Evolutionary conservation across 2,329 filamentous ascomycete genomes (phyloP).

Genomic region (Fusarium tupiense): DNA sequence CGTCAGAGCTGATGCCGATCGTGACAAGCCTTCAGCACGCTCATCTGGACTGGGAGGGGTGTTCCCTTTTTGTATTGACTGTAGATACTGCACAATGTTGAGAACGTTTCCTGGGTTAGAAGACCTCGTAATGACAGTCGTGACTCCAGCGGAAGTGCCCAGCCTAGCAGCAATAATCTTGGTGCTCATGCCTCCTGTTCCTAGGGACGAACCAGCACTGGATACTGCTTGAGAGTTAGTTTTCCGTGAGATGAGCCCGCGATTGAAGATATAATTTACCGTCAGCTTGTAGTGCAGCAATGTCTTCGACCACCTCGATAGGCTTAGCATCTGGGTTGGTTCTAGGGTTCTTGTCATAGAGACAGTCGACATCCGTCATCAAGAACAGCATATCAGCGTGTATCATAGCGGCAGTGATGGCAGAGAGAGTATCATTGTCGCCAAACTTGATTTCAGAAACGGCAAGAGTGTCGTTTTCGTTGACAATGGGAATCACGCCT

Average conservation of each 20-base stretch:
- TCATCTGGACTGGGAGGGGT: constrained; percentile 40
- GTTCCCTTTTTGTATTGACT: constrained; percentile 26
- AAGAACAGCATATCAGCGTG: constrained; percentile 96
- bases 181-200: constrained; percentile 96
- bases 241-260: background rate
- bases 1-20: constrained; percentile 55
- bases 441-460: constrained; percentile 99
- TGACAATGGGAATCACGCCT: constrained; percentile 98
- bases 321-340: constrained; percentile 84
- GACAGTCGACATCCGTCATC: constrained; percentile 98
- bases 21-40: constrained; percentile 49
- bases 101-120: constrained; percentile 93
- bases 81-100: constrained; percentile 78
- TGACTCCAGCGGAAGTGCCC: constrained; percentile 93
- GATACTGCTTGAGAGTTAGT: constrained; percentile 68
- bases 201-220: constrained; percentile 85
- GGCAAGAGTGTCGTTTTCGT: constrained; percentile 96
- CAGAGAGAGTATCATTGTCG: constrained; percentile 96
- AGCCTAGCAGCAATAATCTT: constrained; percentile 95
- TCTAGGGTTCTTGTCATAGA: constrained; percentile 96
- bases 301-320: constrained; percentile 93
- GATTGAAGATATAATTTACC: constrained; percentile 55
- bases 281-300: constrained; percentile 82
- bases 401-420: constrained; percentile 96
- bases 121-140: constrained; percentile 92